Evolutionary conservation across 2,329 filamentous ascomycete genomes (phyloP).

Genomic region (Trichoderma semiorbis): DNA sequence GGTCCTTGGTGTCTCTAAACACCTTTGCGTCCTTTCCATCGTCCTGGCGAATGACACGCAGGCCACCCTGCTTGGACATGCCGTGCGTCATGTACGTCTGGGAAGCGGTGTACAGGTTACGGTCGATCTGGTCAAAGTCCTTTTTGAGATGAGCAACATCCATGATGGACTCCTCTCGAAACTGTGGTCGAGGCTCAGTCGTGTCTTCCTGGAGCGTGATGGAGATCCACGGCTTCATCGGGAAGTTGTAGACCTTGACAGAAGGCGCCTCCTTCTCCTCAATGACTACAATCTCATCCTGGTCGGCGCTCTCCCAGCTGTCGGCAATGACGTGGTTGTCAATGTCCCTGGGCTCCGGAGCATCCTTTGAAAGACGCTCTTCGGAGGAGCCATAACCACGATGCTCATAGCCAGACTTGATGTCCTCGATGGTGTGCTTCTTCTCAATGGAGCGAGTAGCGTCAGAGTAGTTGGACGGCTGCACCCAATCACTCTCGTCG

Average conservation of each 20-base stretch:
- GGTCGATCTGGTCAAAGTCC: constrained; percentile 95
- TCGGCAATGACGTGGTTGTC: constrained; percentile 65
- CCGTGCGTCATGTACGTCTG: constrained; percentile 92
- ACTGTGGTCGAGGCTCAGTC: constrained; percentile 55
- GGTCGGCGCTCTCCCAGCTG: constrained; percentile 86
- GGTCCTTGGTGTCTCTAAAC: constrained; percentile 86
- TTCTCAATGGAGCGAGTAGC: constrained; percentile 21
- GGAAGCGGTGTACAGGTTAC: constrained; percentile 85
- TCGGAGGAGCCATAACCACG: constrained; percentile 54
- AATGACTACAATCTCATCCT: constrained; percentile 60
- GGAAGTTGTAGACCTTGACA: constrained; percentile 89
- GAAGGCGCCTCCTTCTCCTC: constrained; percentile 64
- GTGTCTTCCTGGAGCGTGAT: constrained; percentile 67
- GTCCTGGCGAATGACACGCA: constrained; percentile 91
- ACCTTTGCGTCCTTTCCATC: constrained; percentile 89
- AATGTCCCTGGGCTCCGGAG: constrained; percentile 51
- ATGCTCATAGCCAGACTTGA: constrained; percentile 53
- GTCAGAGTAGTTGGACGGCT: constrained; percentile 20
- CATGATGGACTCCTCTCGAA: constrained; percentile 79
- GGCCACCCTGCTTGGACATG: constrained; percentile 86
- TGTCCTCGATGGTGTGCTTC: constrained; percentile 24
- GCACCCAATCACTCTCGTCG: constrained; percentile 40
- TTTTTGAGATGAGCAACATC: constrained; percentile 95
- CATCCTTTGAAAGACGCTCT: constrained; percentile 34
- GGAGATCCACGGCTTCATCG: constrained; percentile 92